Conservation (phyloP, 2,329 filamentous ascomycete species). For the Leptographium wingfieldii region DNA sequence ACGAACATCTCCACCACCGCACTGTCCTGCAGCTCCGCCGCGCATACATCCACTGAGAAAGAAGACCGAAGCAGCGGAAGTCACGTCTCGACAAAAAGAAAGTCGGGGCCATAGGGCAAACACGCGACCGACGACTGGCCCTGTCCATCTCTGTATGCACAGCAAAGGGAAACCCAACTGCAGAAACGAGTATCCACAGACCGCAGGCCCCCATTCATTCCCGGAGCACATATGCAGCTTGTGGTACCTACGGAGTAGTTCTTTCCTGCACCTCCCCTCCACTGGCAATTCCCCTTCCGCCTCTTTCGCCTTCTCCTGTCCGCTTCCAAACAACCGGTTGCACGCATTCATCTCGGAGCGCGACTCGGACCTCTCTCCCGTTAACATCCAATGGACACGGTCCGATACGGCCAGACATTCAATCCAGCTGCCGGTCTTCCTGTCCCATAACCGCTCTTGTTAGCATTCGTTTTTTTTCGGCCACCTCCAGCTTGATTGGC, state of each 20-base stretch:
- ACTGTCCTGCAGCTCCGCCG: conserved; percentile 2
- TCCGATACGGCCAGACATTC: not conserved
- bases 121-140: not conserved
- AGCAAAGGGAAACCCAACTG: not conserved
- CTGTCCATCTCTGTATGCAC: not conserved
- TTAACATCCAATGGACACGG: not conserved
- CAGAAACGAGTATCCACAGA: not conserved
- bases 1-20: conserved; percentile 4
- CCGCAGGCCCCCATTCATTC: not conserved
- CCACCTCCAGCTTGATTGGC: not conserved
- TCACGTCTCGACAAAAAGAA: not conserved
- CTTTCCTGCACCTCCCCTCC: not conserved
- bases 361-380: not conserved
- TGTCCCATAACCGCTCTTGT: not conserved
- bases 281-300: not conserved
- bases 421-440: not conserved
- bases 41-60: not conserved
- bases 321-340: conserved; percentile 2
- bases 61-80: not conserved
- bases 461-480: not conserved
- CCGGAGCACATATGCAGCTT: conserved; percentile 4
- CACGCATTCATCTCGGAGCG: not conserved
- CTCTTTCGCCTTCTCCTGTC: conserved; percentile 1
- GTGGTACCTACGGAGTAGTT: not conserved
- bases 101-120: not conserved